Percentiles rank a stretch among this genome's conserved stretches.
Evolutionary conservation across 306 rosid genomes (phyloP).

Genomic region (Sesbania bispinosa): DNA sequence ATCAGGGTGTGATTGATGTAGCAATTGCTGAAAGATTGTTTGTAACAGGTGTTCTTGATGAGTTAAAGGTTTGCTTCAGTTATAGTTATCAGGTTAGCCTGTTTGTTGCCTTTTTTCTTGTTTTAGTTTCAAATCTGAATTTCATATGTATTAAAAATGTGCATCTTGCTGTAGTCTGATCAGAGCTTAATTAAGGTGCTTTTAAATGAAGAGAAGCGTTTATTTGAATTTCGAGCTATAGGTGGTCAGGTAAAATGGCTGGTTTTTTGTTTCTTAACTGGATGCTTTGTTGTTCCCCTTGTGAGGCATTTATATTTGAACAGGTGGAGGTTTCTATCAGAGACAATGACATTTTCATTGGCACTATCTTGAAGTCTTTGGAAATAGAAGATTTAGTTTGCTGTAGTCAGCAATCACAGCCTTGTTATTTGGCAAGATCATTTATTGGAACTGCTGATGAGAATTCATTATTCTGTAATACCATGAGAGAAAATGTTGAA

Average conservation of each 20-base stretch:
- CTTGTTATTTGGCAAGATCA: slow-evolving; percentile 88
- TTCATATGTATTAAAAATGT: slow-evolving; percentile 25
- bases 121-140: slow-evolving; percentile 21
- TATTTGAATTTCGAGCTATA: slow-evolving; percentile 91
- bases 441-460: slow-evolving; percentile 56
- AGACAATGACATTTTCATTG: slow-evolving; percentile 70
- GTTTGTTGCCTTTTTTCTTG: slow-evolving; percentile 9
- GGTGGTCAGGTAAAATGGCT: slow-evolving; percentile 82
- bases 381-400: slow-evolving; percentile 92
- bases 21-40: slow-evolving; percentile 60
- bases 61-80: slow-evolving; percentile 81
- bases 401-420: slow-evolving; percentile 41
- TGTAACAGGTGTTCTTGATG: slow-evolving; percentile 92
- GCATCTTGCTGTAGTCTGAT: slow-evolving; percentile 50
- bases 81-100: slow-evolving; percentile 67
- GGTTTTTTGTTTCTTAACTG: neutral
- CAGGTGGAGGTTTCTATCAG: slow-evolving; percentile 91
- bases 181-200: slow-evolving; percentile 75
- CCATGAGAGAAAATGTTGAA: slow-evolving; percentile 35
- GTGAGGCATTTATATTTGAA: slow-evolving; percentile 26
- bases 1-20: slow-evolving; percentile 31
- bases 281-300: slow-evolving; percentile 23
- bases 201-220: slow-evolving; percentile 63
- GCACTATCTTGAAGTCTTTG: slow-evolving; percentile 88
- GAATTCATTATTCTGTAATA: slow-evolving; percentile 36